A percentile compares a stretch with the other conserved stretches of the same genome.
Conservation (phyloP, 805 yeast species). For the Lachancea lanzarotensis region DNA sequence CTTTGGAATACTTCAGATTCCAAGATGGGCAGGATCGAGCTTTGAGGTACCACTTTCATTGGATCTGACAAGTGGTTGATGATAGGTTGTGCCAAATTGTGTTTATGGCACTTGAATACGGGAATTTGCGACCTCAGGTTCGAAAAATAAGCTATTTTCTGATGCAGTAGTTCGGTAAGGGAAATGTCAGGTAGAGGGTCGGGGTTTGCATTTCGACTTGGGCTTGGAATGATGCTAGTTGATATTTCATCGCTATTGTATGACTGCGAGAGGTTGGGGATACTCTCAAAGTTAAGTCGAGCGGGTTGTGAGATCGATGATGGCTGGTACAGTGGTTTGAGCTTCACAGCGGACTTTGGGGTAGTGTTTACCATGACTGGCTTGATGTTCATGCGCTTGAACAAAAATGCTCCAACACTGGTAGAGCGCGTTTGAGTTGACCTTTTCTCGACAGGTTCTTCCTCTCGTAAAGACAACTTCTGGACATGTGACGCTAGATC, state of each 20-base stretch:
- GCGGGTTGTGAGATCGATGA: slow-evolving; percentile 6
- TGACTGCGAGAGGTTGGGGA: slow-evolving; percentile 16
- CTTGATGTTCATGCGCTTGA: slow-evolving; percentile 38
- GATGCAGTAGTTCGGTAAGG: not conserved
- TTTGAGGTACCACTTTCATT: slow-evolving; percentile 1
- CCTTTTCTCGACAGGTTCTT: not conserved
- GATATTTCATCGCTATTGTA: not conserved
- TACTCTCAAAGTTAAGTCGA: slow-evolving; percentile 15
- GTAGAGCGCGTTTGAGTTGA: not conserved
- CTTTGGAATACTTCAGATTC: not conserved
- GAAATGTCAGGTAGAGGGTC: not conserved
- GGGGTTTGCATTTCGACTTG: no score
- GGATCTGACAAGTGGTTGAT: not conserved
- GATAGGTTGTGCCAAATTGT: not conserved
- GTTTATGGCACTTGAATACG: not conserved
- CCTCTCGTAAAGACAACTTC: not conserved
- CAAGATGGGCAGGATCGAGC: not conserved
- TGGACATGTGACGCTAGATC: not conserved
- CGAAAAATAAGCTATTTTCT: not conserved
- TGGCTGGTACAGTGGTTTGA: slow-evolving; percentile 13
- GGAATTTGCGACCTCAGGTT: not conserved
- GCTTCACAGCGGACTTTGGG: slow-evolving; percentile 14
- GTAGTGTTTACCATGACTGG: slow-evolving; percentile 35
- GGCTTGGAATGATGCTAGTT: not conserved
- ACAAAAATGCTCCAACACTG: slow-evolving; percentile 35